Conservation (phyloP, 2,329 filamentous ascomycete genomes). For the Diaporthe aspalathi region DNA sequence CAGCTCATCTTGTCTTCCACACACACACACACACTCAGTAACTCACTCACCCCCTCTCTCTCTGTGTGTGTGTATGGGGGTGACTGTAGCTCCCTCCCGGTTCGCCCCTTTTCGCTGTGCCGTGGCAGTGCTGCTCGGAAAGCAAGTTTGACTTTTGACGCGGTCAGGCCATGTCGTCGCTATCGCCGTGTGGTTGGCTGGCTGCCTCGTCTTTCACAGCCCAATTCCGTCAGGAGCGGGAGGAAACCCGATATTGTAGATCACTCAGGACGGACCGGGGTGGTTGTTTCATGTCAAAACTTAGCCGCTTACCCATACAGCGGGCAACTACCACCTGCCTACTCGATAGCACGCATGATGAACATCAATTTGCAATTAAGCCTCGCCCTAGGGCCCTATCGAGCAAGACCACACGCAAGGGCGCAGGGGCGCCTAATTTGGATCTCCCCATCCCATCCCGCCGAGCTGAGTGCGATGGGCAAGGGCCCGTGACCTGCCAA, state of each 20-base stretch:
- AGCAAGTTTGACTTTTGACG: background rate
- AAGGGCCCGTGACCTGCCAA: constrained; percentile 13
- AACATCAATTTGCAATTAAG: constrained; percentile 25
- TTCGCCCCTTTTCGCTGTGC: background rate
- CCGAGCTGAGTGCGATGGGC: constrained; percentile 12
- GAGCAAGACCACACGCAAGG: background rate
- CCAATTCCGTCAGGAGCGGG: too few relatives aligned
- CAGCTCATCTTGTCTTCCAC: background rate
- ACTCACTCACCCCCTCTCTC: too few relatives aligned
- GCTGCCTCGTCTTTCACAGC: background rate
- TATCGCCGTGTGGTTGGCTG: background rate
- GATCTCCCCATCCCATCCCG: background rate
- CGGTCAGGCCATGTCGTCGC: background rate
- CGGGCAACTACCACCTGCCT: constrained; percentile 20
- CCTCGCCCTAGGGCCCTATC: constrained; percentile 1
- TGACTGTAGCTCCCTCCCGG: background rate
- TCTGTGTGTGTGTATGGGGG: too few relatives aligned
- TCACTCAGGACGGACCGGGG: constrained; percentile 5
- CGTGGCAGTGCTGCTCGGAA: background rate
- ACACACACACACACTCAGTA: too few relatives aligned
- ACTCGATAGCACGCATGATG: constrained; percentile 16
- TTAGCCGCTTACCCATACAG: constrained; percentile 25
- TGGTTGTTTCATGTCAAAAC: constrained; percentile 21
- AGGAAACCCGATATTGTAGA: constrained; percentile 19
- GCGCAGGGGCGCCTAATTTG: background rate